A percentile compares a stretch with the other conserved stretches of the same genome.
phyloP scores from a whole-genome alignment of 306 rosid species.

The Cicer yamashitae region DNA sequence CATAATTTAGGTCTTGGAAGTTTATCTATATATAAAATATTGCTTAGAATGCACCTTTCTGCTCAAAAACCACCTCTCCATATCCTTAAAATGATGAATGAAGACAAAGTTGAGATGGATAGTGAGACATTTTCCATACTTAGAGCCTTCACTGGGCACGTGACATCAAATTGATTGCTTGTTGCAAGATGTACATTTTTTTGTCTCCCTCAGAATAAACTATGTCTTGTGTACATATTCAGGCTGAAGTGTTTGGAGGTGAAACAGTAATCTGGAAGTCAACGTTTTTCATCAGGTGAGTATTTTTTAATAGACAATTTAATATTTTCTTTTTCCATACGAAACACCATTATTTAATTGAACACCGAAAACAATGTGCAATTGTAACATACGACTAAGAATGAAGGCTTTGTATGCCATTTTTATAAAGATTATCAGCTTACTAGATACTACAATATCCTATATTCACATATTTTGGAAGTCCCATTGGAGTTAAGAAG shows the following conservation, averaged over 20 bases:
- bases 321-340: not conserved
- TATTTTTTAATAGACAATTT: not conserved
- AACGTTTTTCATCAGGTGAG: conserved; percentile 10
- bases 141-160: conserved; percentile 41
- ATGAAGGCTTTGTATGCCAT: not conserved
- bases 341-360: not conserved
- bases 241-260: conserved; percentile 33
- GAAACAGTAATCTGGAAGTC: conserved; percentile 30
- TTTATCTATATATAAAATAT: conserved; percentile 59
- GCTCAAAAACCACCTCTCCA: conserved; percentile 53
- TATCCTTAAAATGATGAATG: conserved; percentile 64
- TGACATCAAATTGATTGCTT: conserved; percentile 14
- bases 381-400: not conserved
- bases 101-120: conserved; percentile 61
- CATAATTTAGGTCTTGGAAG: conserved; percentile 55
- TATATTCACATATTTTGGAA: not conserved
- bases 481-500: too few species aligned
- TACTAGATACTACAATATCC: conserved; percentile 6
- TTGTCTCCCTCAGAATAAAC: conserved; percentile 11
- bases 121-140: conserved; percentile 59
- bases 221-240: conserved; percentile 9
- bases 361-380: not conserved
- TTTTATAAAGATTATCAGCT: conserved; percentile 3
- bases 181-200: conserved; percentile 1
- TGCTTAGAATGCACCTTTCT: conserved; percentile 63